A percentile compares a stretch with the other conserved stretches of the same genome.
phyloP scores from a whole-genome alignment of 257 asterid genomes.

The Fraxinus anomala region DNA sequence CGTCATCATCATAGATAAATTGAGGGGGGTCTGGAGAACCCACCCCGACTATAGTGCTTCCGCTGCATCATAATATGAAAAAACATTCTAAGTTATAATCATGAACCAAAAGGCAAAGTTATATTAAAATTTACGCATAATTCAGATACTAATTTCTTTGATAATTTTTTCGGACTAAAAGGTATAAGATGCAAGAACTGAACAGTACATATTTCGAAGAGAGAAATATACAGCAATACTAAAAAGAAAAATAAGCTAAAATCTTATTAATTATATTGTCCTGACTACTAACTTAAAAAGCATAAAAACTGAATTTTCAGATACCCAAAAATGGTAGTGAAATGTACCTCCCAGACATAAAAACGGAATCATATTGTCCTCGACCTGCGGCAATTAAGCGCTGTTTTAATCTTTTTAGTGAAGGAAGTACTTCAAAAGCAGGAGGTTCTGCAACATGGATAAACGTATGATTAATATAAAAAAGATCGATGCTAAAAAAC shows the following conservation, averaged over 20 bases:
- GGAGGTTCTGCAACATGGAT: conserved; percentile 62
- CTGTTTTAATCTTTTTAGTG: conserved; percentile 77
- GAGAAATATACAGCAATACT: neutral
- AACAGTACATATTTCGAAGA: neutral
- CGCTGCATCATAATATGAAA: conserved; percentile 21
- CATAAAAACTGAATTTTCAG: conserved; percentile 4
- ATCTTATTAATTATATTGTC: neutral
- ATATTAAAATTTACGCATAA: neutral
- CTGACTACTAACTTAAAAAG: neutral
- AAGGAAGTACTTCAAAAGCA: conserved; percentile 91
- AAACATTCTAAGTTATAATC: neutral
- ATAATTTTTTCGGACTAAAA: no score
- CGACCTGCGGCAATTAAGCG: conserved; percentile 81
- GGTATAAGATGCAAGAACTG: neutral
- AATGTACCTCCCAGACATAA: conserved; percentile 93
- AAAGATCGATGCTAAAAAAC: neutral
- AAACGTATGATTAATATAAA: no score
- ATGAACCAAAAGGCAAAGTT: neutral
- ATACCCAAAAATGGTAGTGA: conserved; percentile 4
- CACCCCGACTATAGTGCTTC: conserved; percentile 92
- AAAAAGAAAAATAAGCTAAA: neutral
- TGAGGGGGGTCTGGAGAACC: conserved; percentile 95
- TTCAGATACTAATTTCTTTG: neutral
- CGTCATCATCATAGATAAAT: conserved; percentile 82
- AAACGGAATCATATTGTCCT: conserved; percentile 85